A percentile compares a stretch with the other conserved stretches of the same genome.
Evolutionary conservation across 1,284 basidiomycete species (phyloP).

Genomic region (Ustilago hordei): DNA sequence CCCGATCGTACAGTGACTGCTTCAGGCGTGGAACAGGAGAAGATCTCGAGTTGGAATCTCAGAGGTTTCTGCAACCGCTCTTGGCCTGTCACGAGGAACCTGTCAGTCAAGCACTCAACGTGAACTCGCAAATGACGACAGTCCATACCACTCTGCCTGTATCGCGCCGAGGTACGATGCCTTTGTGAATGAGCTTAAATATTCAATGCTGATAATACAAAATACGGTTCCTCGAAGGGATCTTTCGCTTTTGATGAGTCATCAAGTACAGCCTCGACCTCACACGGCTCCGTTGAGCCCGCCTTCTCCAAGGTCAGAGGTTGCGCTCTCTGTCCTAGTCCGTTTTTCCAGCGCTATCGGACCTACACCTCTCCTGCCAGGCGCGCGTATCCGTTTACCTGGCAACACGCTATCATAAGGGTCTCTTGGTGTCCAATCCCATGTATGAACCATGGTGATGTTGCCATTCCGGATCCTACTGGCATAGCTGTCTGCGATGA

Average conservation of each 20-base stretch:
- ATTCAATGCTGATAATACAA: slow-evolving; percentile 4
- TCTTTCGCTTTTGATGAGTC: slow-evolving; percentile 8
- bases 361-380: slow-evolving; percentile 26
- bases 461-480: slow-evolving; percentile 53
- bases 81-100: slow-evolving; percentile 52
- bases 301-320: slow-evolving; percentile 16
- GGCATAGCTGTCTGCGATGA: slow-evolving; percentile 50
- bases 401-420: slow-evolving; percentile 46
- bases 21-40: slow-evolving; percentile 45
- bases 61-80: slow-evolving; percentile 53
- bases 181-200: neutral
- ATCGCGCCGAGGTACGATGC: neutral
- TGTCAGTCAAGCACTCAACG: slow-evolving; percentile 6
- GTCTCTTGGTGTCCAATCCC: slow-evolving; percentile 58
- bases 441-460: slow-evolving; percentile 62
- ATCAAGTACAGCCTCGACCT: neutral
- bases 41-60: slow-evolving; percentile 50
- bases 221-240: neutral
- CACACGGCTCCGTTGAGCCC: slow-evolving; percentile 10
- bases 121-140: neutral
- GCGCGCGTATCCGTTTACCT: slow-evolving; percentile 32
- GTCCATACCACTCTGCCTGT: neutral
- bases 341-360: slow-evolving; percentile 46
- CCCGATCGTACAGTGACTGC: slow-evolving; percentile 34
- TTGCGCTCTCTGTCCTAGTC: slow-evolving; percentile 22